Conservation (phyloP, 768 basidiomycete genomes). For the Lactifluus subvellereus region DNA sequence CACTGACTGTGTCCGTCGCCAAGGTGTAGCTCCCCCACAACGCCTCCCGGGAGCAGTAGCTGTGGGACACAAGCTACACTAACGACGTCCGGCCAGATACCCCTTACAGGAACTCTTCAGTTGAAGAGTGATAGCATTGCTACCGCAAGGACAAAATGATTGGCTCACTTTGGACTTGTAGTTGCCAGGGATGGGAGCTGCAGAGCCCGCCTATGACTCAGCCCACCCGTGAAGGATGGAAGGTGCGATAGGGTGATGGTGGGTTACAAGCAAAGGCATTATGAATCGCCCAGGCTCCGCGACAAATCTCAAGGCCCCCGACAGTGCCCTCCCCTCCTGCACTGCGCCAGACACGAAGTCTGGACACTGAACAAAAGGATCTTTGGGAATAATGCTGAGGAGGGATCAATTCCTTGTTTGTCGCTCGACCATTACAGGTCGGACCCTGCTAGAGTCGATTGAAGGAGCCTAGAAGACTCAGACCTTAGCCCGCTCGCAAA, state of each 20-base stretch:
- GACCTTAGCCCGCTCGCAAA: conserved; percentile 80
- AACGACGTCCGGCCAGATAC: not conserved
- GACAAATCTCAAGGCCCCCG: conserved; percentile 22
- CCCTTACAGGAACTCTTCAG: not conserved
- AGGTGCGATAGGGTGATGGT: conserved; percentile 19
- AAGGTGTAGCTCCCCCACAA: not conserved
- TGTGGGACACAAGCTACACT: not conserved
- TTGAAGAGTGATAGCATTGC: not conserved
- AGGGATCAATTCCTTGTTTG: conserved; percentile 56
- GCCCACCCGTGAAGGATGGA: conserved; percentile 18
- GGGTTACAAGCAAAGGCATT: not conserved
- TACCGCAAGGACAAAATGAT: not conserved
- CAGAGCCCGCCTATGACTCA: conserved; percentile 10
- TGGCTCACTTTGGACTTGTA: not conserved
- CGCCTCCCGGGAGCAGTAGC: not conserved
- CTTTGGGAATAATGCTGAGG: conserved; percentile 36
- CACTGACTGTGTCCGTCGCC: not conserved
- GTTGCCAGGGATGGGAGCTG: conserved; percentile 1
- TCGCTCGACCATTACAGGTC: conserved; percentile 50
- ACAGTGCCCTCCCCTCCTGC: conserved; percentile 19
- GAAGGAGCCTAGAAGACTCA: conserved; percentile 63
- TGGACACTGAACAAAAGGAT: conserved; percentile 39
- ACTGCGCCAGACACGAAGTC: conserved; percentile 20
- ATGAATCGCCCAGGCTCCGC: conserved; percentile 19
- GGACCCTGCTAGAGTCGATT: conserved; percentile 59